A percentile compares a stretch with the other conserved stretches of the same genome.
Conservation (phyloP, 2,329 filamentous ascomycete genomes). For the Pleomassaria siparia region DNA sequence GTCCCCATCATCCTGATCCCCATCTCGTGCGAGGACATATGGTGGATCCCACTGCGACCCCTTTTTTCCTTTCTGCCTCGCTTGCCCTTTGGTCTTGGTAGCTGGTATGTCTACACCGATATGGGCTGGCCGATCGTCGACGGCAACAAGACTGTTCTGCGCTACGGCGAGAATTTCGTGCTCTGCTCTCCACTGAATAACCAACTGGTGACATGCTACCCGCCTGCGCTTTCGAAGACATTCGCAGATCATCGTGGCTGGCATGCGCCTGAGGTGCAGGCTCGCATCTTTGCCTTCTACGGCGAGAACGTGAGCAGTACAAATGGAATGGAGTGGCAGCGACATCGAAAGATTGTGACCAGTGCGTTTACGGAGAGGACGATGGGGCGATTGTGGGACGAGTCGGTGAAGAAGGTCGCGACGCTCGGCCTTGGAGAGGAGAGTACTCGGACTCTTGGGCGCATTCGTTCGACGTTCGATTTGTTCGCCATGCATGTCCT, state of each 20-base stretch:
- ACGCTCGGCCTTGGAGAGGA: conserved; percentile 8
- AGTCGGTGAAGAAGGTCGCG: conserved; percentile 7
- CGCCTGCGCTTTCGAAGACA: conserved; percentile 13
- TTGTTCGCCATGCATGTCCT: conserved; percentile 16
- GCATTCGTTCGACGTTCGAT: conserved; percentile 11
- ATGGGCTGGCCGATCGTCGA: conserved; percentile 29
- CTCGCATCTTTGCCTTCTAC: conserved; percentile 17
- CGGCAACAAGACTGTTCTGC: conserved; percentile 10
- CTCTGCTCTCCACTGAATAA: conserved; percentile 26
- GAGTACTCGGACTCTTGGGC: conserved; percentile 4
- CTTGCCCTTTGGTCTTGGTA: conserved; percentile 19
- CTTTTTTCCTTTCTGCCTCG: conserved; percentile 17
- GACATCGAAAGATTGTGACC: conserved; percentile 22
- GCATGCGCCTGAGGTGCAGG: conserved; percentile 15
- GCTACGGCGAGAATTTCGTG: conserved; percentile 26
- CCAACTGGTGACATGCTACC: conserved; percentile 20
- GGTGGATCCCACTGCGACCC: conserved; percentile 22
- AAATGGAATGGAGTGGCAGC: conserved; percentile 21
- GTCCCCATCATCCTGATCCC: conserved; percentile 23
- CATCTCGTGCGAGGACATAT: conserved; percentile 22
- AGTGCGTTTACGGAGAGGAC: conserved; percentile 19
- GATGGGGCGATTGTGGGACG: conserved; percentile 16
- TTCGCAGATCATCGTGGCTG: conserved; percentile 14
- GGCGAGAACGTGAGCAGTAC: conserved; percentile 20
- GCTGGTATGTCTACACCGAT: conserved; percentile 23